These are phyloP conservation scores for Wickerhamiella nectarea DNA, from an alignment of 805 yeast genomes.

Conservation along the genomic window DNA sequence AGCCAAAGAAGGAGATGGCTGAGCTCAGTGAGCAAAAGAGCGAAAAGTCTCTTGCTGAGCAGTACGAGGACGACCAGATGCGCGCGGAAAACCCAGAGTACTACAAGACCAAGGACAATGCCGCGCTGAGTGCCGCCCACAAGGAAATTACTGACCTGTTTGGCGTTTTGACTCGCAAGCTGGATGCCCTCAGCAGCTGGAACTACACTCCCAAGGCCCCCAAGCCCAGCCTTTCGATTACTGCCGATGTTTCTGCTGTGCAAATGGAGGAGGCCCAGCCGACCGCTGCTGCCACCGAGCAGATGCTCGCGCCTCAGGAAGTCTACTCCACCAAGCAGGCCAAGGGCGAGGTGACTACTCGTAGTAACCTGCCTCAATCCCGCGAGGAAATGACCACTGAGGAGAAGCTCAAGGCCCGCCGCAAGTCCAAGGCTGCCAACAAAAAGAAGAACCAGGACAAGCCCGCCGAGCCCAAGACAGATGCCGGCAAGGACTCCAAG, in stretches of 20 bases:
- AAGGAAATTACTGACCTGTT: slow-evolving; percentile 61
- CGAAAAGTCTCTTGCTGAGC: slow-evolving; percentile 73
- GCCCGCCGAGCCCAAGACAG: slow-evolving; percentile 26
- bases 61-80: slow-evolving; percentile 72
- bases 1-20: slow-evolving; percentile 30
- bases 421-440: slow-evolving; percentile 74
- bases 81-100: slow-evolving; percentile 29
- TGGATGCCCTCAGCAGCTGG: slow-evolving; percentile 87
- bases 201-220: slow-evolving; percentile 87
- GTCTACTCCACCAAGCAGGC: slow-evolving; percentile 33
- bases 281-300: slow-evolving; percentile 54
- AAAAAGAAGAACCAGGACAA: slow-evolving; percentile 25
- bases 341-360: slow-evolving; percentile 47
- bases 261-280: slow-evolving; percentile 97
- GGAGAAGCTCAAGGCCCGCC: slow-evolving; percentile 74
- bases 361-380: slow-evolving; percentile 67
- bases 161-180: slow-evolving; percentile 46
- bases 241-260: slow-evolving; percentile 69
- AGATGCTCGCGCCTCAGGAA: slow-evolving; percentile 90
- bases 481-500: slow-evolving; percentile 27
- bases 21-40: slow-evolving; percentile 74
- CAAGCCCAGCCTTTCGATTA: slow-evolving; percentile 64
- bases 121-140: slow-evolving; percentile 59
- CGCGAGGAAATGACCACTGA: slow-evolving; percentile 72
- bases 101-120: slow-evolving; percentile 37